Evolutionary conservation across 2,329 filamentous ascomycete genomes (phyloP), one percentile per base, ranked within the genome.

Genomic region (Sclerotinia subarctica): DNA sequence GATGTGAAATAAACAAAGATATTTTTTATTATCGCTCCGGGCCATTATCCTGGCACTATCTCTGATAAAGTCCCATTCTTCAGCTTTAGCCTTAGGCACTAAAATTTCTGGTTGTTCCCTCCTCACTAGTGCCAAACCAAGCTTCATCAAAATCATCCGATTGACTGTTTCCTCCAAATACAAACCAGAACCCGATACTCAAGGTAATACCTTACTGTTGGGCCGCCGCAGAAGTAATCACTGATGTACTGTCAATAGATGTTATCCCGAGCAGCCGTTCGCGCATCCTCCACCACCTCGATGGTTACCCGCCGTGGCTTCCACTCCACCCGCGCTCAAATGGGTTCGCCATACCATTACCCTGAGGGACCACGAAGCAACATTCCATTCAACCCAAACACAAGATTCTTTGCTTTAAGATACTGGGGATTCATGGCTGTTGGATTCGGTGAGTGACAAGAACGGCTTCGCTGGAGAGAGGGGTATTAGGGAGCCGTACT

Each of bases 271-370:
- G 85, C 88, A 82, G 85, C 82, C 77, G 77, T 82, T 77, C 86
- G 86, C 79, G 85, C 84, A 80, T 81, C 85, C 80, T 81, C 80
- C 74, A 78, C 89, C 79, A 88, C 88, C 78, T 83, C 86, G 73
- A 81, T 89, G 79, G 85, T 93, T 83, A 86, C 90, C 86, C 93
- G 93, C 84, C 94, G 95, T 82, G 93, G 90, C 83, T 97, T 99
- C 90, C 90, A 93, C 82, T 88, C 92, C 78, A 96, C 94, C 80
- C 92, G 92, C 78, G 82, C 90, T 79, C 93, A 92, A 81, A 83
- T 96, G 80, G 87, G 85, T 77, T 96, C 92, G 80, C 94, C 94
- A 73, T 97, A 96, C 90, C 95, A 99, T 86, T 99, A 99, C 85
- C 90, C 94, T 76, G 94, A 98, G 85, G 95, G 94, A 73, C 92